phyloP scores from a whole-genome alignment of 306 rosid genomes.

The Adenanthera pavonina region DNA sequence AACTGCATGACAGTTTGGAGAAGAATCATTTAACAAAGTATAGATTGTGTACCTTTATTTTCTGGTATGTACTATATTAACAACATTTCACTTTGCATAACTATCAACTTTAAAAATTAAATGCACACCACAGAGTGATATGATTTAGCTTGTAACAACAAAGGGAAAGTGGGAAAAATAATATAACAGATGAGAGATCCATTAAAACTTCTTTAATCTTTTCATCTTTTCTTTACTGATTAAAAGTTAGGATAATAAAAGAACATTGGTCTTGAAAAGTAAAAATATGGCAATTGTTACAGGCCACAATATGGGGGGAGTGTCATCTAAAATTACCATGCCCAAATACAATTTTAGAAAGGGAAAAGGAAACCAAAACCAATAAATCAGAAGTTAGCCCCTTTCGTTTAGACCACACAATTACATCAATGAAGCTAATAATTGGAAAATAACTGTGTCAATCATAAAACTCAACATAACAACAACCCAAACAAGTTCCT shows the following conservation, averaged over 20 bases:
- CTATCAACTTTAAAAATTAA: background rate
- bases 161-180: background rate
- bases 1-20: conserved; percentile 59
- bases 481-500: background rate
- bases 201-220: background rate
- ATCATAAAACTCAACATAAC: background rate
- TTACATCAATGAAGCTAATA: background rate
- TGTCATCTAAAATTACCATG: background rate
- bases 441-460: background rate
- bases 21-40: conserved; percentile 30
- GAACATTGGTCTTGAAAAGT: background rate
- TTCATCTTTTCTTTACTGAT: background rate
- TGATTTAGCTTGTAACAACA: background rate
- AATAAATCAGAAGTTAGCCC: background rate
- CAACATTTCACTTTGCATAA: conserved; percentile 21
- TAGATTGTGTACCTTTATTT: background rate
- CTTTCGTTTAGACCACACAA: background rate
- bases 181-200: background rate
- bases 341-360: background rate
- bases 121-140: background rate
- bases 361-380: background rate
- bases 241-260: background rate
- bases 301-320: background rate
- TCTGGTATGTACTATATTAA: background rate
- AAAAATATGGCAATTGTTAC: background rate